phyloP scores from a whole-genome alignment of 495 filamentous ascomycete species.

The Jackrogersella minutella region DNA sequence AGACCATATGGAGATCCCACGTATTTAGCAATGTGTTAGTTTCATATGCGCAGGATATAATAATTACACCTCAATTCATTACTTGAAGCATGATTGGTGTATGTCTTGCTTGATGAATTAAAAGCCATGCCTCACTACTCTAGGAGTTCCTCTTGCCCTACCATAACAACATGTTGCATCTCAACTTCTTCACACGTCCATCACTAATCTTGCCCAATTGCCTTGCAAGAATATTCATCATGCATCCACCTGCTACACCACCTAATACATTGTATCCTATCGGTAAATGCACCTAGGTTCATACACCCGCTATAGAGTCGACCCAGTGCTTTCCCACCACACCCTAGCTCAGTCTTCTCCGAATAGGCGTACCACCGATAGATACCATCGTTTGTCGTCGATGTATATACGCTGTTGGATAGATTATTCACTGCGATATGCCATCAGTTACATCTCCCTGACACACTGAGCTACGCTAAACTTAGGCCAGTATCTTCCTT shows the following conservation, averaged over 20 bases:
- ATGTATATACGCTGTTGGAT: conserved; percentile 24
- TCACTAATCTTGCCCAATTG: conserved; percentile 11
- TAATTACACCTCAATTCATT: too few relatives aligned
- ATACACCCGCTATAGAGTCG: conserved; percentile 15
- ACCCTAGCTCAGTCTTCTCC: conserved; percentile 3
- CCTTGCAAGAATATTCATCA: conserved; percentile 14
- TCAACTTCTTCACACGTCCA: not conserved
- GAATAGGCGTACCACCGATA: conserved; percentile 35
- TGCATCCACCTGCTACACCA: conserved; percentile 30
- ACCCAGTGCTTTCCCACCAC: conserved; percentile 19
- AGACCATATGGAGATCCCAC: too few relatives aligned
- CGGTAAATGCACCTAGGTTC: not conserved
- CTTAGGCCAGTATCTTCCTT: too few relatives aligned
- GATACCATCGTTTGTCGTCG: conserved; percentile 24
- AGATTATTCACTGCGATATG: conserved; percentile 16
- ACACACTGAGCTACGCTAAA: too few relatives aligned
- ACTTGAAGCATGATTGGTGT: too few relatives aligned
- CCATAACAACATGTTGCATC: not conserved
- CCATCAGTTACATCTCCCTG: conserved; percentile 7
- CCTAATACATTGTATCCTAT: conserved; percentile 21
- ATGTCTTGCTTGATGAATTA: too few relatives aligned
- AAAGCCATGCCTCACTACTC: too few relatives aligned
- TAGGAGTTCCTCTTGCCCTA: not conserved
- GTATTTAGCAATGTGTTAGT: not conserved
- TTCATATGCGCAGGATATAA: too few relatives aligned